Conservation (phyloP, 2,329 filamentous ascomycete species). For the Venturia aucupariae region DNA sequence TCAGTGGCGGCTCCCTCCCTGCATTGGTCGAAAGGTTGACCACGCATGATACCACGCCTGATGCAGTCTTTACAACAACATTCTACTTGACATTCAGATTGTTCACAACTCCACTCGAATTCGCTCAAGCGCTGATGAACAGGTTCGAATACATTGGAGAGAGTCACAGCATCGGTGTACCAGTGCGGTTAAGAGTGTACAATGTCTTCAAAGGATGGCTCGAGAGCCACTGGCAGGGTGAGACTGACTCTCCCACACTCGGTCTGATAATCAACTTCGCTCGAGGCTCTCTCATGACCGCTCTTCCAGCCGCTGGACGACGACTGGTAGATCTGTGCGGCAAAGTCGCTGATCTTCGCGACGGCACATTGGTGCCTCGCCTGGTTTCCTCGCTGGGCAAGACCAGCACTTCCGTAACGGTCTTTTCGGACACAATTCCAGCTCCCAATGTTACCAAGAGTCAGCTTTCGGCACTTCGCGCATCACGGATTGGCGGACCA, state of each 20-base stretch:
- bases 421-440: slow-evolving; percentile 67
- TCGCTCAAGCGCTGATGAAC: slow-evolving; percentile 76
- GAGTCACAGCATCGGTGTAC: slow-evolving; percentile 61
- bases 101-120: slow-evolving; percentile 71
- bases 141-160: slow-evolving; percentile 88
- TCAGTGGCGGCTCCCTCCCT: slow-evolving; percentile 83
- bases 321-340: slow-evolving; percentile 71
- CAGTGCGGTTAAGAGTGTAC: slow-evolving; percentile 84
- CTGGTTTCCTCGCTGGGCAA: slow-evolving; percentile 81
- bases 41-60: slow-evolving; percentile 84
- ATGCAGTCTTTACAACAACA: slow-evolving; percentile 82
- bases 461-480: slow-evolving; percentile 61
- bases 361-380: slow-evolving; percentile 65
- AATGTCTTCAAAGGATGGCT: slow-evolving; percentile 97
- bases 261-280: slow-evolving; percentile 72
- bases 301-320: slow-evolving; percentile 68
- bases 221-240: slow-evolving; percentile 86
- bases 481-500: slow-evolving; percentile 64
- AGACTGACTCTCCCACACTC: slow-evolving; percentile 69
- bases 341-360: slow-evolving; percentile 65
- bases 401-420: slow-evolving; percentile 64
- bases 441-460: slow-evolving; percentile 62
- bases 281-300: slow-evolving; percentile 55
- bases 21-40: slow-evolving; percentile 93
- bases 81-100: slow-evolving; percentile 95